Evolutionary conservation across 768 basidiomycete species (phyloP), one percentile per base, ranked within the genome.

Genomic region (Hydnum rufescens): DNA sequence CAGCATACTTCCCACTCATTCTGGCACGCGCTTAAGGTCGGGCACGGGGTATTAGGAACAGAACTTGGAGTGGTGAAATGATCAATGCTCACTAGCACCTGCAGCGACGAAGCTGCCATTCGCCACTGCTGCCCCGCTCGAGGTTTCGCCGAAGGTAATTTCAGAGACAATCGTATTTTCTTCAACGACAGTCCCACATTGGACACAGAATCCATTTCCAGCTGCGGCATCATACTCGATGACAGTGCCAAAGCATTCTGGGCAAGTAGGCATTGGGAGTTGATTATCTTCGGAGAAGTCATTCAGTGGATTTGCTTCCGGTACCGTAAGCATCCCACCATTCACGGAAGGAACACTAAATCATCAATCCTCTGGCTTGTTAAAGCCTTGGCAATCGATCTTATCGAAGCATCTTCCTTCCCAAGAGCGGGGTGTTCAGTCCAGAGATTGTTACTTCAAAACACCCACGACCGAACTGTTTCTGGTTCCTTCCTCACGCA

Each of bases 81-180:
- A 53, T 36, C 30, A 8, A 49, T 18, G 75, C 84, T 64, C 61
- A 96, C 92, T 92, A 44, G 90, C 79, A 53, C 87, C 85, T 60
- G 86, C 82, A 0, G 76, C 85, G 8, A 99, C 88, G 60, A 85
- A 95, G 2, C 82, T 80, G 2, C 95, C 95, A 60, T 92, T 84
- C 1, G 95, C 92, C 71, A 96, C 86, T 1, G 93, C 92, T 3
- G 90, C 87, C 25, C 95, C 95, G 28, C 75, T 74, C 6, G 82
- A 75, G 3, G 84, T 83, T 70, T 99, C 95, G n/a, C 89, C 88
- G 59, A 99, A 99, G 1, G 80, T 78, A 52, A 99, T 77, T 63
- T 99, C 95, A 57, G 81, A 84, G 5, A 96, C 87, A 55, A 97
- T 89, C 2, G 82, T 77, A 61, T 88, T 90, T 65, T 95, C 87